Evolutionary conservation across 495 filamentous ascomycete species (phyloP), one percentile per base, ranked within the genome.

Genomic region (Penicillium bialowiezense): DNA sequence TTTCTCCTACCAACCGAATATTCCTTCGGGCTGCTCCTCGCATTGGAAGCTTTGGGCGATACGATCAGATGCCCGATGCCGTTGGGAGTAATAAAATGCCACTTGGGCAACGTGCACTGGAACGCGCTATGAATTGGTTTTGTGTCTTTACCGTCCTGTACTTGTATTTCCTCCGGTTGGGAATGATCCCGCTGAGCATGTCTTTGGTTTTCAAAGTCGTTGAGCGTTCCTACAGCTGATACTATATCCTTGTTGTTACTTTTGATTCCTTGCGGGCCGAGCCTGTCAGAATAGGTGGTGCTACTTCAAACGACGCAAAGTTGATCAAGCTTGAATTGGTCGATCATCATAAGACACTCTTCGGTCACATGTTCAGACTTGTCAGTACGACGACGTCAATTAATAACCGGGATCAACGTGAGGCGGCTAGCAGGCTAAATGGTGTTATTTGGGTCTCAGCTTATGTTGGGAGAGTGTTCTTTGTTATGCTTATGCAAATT

Each of bases 11-110:
- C 28, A 35, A 28, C 8, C 33, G 24, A 26, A 38, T 36, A 20
- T 15, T 44, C 9, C 7, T 33, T 47, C n/a, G 47, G 20, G 45
- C 32, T 29, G 20, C 12, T 26, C 15, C 34, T 50, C 39, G 50
- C 19, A 33, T 14, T 19, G 19, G 24, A 48, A 14, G 20, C 5
- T 20, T 20, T 44, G 49, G 49, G 45, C 33, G 44, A 43, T 41
- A 60, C 44, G 54, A 61, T 53, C 51, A 51, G 44, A 63, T 61
- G 54, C 58, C 59, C 48, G 55, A 56, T 62, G 47, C 58, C 37
- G 49, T 32, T 41, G 51, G 24, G 36, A 50, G 49, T 29, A 52
- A 49, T 32, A 40, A 39, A 40, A 40, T 48, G 35, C 35, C 40
- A 50, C 35, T 52, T 34, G 49, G 47, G 41, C 50, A 29, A 52